Percentiles rank a stretch among this genome's conserved stretches.
phyloP scores from a whole-genome alignment of 1,284 basidiomycete species.

The Microbotryum intermedium region DNA sequence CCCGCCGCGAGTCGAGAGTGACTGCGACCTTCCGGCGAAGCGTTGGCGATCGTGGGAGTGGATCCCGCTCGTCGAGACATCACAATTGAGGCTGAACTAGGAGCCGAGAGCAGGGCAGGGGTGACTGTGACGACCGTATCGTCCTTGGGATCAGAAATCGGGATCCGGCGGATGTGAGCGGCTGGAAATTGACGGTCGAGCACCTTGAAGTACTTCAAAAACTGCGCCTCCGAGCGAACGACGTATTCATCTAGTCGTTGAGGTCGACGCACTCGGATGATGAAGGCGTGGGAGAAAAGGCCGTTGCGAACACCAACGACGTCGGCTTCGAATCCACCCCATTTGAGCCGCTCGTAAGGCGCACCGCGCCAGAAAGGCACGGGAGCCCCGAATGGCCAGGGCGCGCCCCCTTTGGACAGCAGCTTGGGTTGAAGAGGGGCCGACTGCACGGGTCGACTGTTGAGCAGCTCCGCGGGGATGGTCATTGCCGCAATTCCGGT shows the following conservation, averaged over 20 bases:
- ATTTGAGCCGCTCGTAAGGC: constrained; percentile 25
- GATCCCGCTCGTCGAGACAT: not conserved
- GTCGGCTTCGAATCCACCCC: constrained; percentile 33
- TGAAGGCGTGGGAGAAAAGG: constrained; percentile 22
- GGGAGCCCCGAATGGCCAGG: constrained; percentile 28
- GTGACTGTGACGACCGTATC: constrained; percentile 16
- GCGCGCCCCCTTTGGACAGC: constrained; percentile 17
- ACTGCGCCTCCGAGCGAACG: constrained; percentile 27
- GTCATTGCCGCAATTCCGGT: constrained; percentile 13
- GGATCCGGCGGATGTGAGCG: constrained; percentile 25
- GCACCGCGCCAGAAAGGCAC: constrained; percentile 27
- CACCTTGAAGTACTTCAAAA: constrained; percentile 21
- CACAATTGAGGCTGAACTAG: constrained; percentile 8
- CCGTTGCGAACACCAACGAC: constrained; percentile 25
- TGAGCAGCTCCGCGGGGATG: constrained; percentile 10
- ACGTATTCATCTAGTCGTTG: constrained; percentile 32
- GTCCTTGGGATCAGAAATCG: constrained; percentile 19
- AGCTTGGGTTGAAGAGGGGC: constrained; percentile 6
- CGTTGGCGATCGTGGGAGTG: too few relatives aligned
- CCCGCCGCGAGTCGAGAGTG: constrained; percentile 8
- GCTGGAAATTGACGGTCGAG: constrained; percentile 25
- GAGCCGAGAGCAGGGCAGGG: not conserved
- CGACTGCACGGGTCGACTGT: not conserved
- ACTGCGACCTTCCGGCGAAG: not conserved
- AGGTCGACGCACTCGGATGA: constrained; percentile 31